These are phyloP conservation scores for Carex myosuroides DNA, from an alignment of 176 grass and related monocot genomes.

Conservation along the genomic window DNA sequence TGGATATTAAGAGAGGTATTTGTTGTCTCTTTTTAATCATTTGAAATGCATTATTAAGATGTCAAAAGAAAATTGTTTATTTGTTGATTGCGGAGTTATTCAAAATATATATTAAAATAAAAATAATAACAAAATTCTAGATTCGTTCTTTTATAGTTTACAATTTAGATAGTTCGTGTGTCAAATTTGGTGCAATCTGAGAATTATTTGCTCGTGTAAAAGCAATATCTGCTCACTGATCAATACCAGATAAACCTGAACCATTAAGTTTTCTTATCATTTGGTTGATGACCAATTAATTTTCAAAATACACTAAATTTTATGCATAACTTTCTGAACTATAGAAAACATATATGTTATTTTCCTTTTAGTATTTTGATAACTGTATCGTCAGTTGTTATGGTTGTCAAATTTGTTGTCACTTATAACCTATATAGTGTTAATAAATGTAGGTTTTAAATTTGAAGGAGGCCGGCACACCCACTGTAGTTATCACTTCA, in stretches of 20 bases:
- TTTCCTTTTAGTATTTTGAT: constrained; percentile 22
- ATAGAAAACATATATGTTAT: not conserved
- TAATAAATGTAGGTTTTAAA: constrained; percentile 65
- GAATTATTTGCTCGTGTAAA: not conserved
- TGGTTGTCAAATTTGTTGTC: not conserved
- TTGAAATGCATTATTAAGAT: not conserved
- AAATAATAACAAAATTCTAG: not conserved
- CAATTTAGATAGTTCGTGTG: not conserved
- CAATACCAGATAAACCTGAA: not conserved
- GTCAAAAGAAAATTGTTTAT: not conserved
- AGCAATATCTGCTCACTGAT: not conserved
- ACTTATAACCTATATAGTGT: not conserved
- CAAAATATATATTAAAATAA: not conserved
- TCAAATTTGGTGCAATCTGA: not conserved
- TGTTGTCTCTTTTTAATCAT: constrained; percentile 1
- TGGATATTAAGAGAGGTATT: constrained; percentile 92
- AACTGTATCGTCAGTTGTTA: not conserved
- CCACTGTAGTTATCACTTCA: constrained; percentile 81
- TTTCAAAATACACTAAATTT: not conserved
- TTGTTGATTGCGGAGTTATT: not conserved
- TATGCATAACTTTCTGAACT: not conserved
- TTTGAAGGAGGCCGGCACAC: constrained; percentile 69
- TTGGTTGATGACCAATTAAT: not conserved
- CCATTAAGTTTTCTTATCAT: not conserved
- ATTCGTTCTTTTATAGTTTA: not conserved